Evolutionary conservation across 371 early-diverging fungal genomes (phyloP).

Genomic region (Actinomucor elegans): DNA sequence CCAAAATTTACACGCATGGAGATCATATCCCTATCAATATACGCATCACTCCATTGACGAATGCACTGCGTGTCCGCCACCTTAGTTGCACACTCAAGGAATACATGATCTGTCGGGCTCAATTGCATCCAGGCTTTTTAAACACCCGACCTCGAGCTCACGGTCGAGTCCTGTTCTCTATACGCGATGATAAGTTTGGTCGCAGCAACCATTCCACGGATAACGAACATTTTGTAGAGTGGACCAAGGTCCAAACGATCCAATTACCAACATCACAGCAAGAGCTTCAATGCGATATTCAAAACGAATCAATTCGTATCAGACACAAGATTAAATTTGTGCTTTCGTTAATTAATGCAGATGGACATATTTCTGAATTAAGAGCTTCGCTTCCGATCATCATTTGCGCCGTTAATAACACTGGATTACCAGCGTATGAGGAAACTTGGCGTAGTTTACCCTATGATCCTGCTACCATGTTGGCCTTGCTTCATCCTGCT

Average conservation of each 20-base stretch:
- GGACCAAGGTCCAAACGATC: conserved; percentile 28
- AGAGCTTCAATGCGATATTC: conserved; percentile 39
- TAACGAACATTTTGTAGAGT: conserved; percentile 19
- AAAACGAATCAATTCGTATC: conserved; percentile 36
- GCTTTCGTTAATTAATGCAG: conserved; percentile 20
- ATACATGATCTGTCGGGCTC: conserved; percentile 36
- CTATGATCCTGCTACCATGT: conserved; percentile 32
- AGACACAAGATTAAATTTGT: conserved; percentile 38
- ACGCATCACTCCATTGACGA: conserved; percentile 32
- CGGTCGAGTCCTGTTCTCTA: conserved; percentile 30
- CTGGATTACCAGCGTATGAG: conserved; percentile 26
- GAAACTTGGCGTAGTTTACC: conserved; percentile 29
- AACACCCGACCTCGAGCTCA: conserved; percentile 32
- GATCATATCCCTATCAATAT: conserved; percentile 39
- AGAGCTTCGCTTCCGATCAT: conserved; percentile 34
- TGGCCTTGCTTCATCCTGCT: not conserved
- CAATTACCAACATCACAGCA: conserved; percentile 22
- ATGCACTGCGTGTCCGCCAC: conserved; percentile 26
- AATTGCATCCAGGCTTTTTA: conserved; percentile 17
- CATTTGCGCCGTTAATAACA: conserved; percentile 27
- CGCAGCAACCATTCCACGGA: not conserved
- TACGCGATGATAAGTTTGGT: conserved; percentile 28
- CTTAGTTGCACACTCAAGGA: conserved; percentile 42
- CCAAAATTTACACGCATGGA: conserved; percentile 35
- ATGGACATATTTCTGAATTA: conserved; percentile 39